A percentile compares a stretch with the other conserved stretches of the same genome.
Conservation (phyloP, 2,329 filamentous ascomycete species). For the Aureobasidium subglaciale region DNA sequence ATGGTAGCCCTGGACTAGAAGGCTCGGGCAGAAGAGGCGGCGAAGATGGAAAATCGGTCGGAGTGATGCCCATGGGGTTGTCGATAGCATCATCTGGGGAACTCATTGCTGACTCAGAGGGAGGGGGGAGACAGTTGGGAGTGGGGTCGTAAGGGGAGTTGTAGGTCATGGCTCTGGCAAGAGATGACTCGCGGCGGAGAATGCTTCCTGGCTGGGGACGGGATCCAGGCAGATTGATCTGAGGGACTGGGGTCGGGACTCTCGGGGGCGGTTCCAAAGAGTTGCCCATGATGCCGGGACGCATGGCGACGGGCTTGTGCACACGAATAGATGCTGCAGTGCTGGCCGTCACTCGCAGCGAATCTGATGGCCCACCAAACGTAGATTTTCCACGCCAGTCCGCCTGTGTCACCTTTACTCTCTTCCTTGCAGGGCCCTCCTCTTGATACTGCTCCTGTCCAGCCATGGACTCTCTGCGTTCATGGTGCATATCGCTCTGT, state of each 20-base stretch:
- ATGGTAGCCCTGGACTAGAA: conserved; percentile 67
- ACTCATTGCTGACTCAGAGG: conserved; percentile 37
- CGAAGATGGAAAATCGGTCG: conserved; percentile 77
- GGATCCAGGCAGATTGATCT: conserved; percentile 26
- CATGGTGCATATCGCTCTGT: conserved; percentile 24
- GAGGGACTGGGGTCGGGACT: conserved; percentile 68
- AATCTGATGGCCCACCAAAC: conserved; percentile 61
- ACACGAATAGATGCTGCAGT: conserved; percentile 81
- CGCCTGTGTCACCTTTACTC: conserved; percentile 68
- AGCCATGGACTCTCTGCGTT: conserved; percentile 7
- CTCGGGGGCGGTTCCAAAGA: conserved; percentile 67
- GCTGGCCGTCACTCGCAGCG: conserved; percentile 82
- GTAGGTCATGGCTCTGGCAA: conserved; percentile 16
- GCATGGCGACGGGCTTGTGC: conserved; percentile 63
- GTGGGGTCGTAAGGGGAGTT: conserved; percentile 22
- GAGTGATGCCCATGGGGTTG: conserved; percentile 33
- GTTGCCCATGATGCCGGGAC: conserved; percentile 40
- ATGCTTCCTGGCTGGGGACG: conserved; percentile 10
- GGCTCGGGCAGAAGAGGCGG: conserved; percentile 72
- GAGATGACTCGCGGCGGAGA: conserved; percentile 18
- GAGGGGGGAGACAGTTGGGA: not conserved
- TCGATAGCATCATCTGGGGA: conserved; percentile 44
- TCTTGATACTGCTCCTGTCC: conserved; percentile 24
- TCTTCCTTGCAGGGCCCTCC: conserved; percentile 61
- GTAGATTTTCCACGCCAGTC: conserved; percentile 64